These are phyloP conservation scores for Candida dajiaensis DNA, from an alignment of 805 yeast species.

Conservation along the genomic window DNA sequence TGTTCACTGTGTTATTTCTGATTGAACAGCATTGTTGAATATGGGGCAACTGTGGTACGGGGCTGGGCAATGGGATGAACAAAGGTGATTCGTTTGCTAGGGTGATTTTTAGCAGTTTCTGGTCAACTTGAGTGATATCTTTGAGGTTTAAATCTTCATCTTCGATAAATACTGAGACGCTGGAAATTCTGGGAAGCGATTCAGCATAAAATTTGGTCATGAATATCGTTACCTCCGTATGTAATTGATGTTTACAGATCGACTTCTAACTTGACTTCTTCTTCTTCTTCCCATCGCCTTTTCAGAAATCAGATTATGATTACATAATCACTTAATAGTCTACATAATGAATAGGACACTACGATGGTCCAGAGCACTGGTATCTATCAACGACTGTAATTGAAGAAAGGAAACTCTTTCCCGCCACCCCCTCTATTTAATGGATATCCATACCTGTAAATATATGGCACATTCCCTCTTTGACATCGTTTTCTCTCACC, in stretches of 20 bases:
- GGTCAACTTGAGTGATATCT: conserved; percentile 1
- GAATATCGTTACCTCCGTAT: background rate
- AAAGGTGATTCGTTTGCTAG: background rate
- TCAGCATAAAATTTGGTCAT: conserved; percentile 1
- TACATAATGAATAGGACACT: no score
- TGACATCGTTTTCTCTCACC: no score
- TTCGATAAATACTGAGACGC: conserved; percentile 1
- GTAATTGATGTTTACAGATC: background rate
- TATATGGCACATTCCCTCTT: no score
- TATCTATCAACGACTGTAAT: no score
- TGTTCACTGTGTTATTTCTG: conserved; percentile 1
- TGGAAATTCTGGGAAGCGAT: conserved; percentile 1
- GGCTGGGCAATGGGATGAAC: conserved; percentile 5
- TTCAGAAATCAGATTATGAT: no score
- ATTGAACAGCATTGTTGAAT: background rate
- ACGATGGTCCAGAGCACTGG: no score
- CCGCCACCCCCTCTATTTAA: no score
- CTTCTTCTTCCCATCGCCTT: no score
- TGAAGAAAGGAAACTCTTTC: no score
- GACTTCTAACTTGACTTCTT: no score
- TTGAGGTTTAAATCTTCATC: background rate
- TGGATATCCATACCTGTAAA: no score
- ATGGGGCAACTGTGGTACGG: conserved; percentile 1
- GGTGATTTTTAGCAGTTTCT: background rate
- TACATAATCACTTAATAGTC: no score